These are phyloP conservation scores for Trichoderma endophyticum DNA, from an alignment of 2,329 filamentous ascomycete species.

Conservation along the genomic window DNA sequence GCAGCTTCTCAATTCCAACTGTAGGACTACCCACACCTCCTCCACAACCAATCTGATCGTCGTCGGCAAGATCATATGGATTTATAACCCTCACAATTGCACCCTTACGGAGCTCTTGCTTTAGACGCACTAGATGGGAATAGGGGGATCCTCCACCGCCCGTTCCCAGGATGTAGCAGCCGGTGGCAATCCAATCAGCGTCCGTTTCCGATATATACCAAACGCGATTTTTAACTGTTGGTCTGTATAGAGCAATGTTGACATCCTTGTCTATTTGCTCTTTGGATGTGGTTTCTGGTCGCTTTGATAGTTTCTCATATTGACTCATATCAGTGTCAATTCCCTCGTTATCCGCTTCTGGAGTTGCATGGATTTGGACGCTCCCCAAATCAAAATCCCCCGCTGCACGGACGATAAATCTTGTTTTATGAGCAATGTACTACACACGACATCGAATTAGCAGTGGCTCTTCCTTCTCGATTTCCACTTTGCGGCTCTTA, in stretches of 20 bases:
- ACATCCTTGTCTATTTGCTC: slow-evolving; percentile 24
- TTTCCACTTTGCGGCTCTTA: slow-evolving; percentile 22
- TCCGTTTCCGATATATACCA: slow-evolving; percentile 60
- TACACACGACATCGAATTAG: slow-evolving; percentile 23
- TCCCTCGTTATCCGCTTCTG: slow-evolving; percentile 3
- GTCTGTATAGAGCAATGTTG: slow-evolving; percentile 44
- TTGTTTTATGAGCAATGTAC: slow-evolving; percentile 52
- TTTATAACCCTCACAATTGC: slow-evolving; percentile 51
- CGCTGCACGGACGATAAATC: slow-evolving; percentile 57
- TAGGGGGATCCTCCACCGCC: slow-evolving; percentile 59
- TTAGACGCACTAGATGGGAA: slow-evolving; percentile 48
- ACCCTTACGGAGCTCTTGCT: slow-evolving; percentile 49
- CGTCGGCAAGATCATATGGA: slow-evolving; percentile 47
- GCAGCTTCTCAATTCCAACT: slow-evolving; percentile 58
- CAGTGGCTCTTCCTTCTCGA: not conserved
- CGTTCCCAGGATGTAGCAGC: slow-evolving; percentile 60
- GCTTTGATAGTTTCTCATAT: slow-evolving; percentile 23
- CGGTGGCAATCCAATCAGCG: slow-evolving; percentile 53
- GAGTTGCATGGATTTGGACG: not conserved
- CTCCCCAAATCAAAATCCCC: slow-evolving; percentile 52
- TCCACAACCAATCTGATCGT: slow-evolving; percentile 52
- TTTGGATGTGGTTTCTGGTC: not conserved
- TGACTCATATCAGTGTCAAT: slow-evolving; percentile 22
- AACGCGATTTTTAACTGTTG: slow-evolving; percentile 46
- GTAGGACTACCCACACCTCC: slow-evolving; percentile 59